Base-by-base conservation (phyloP, 352 stramenopile species). In the Globisporangium abappressorium region DNA sequence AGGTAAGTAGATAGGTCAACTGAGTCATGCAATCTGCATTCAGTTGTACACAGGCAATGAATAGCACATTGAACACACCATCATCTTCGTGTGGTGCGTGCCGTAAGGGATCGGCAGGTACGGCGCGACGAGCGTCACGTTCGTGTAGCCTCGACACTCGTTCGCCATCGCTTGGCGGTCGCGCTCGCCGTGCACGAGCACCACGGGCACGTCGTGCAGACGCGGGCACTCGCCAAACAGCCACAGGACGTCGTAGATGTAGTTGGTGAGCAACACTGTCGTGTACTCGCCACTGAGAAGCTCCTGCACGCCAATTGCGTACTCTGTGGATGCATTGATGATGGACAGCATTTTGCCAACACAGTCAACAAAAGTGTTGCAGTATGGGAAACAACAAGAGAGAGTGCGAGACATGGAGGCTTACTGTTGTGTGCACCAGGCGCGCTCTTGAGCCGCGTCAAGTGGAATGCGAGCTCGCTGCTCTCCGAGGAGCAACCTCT, bases 51-150 rank as follows among this genome's bases (percentile, higher is more conserved):
- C 24, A 46, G 36, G 18, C 12, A 57, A 64, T 38, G 3, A 12
- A 20, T 62, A 51, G 53, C 63, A 33, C 26, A 38, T 12, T 34
- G 12, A 9, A 15, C 2, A 18, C 53, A 70, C 82, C 67, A 94
- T 72, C 82, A 93, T 94, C 61, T 97, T 97, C 0, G 87, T 93
- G 70, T 97, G 89, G 73, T 97, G 88, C 24, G 84, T 94, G 11
- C 89, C 89, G 69, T 93, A 96, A 3, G 87, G 78, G 62, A 95
- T 93, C 11, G 87, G 85, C 43, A 95, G 75, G 9, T 76, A 78
- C 15, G 89, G 89, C n/a, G 81, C 75, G 5, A 93, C 74, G 9
- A 77, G 64, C 34, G 72, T 87, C 49, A 93, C 78, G 68, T 93
- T 92, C 24, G 70, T 8, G 66, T 84, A 92, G n/a, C 68, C 66